phyloP scores from a whole-genome alignment of 83 land plant genomes.

The Picea abies region DNA sequence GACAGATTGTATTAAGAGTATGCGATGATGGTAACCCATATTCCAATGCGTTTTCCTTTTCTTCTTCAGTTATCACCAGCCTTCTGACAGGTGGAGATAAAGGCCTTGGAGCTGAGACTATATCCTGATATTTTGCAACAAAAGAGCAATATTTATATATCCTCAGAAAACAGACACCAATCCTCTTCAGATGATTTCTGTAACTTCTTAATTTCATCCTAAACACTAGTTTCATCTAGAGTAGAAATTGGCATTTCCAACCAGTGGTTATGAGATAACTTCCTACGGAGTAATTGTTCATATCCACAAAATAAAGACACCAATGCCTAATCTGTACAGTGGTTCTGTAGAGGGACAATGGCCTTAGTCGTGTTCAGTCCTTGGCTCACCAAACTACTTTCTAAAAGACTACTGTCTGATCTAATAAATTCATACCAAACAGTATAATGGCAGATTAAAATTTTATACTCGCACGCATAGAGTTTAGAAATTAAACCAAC shows the following conservation, averaged over 20 bases:
- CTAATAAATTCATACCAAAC: neutral
- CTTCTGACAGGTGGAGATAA: slow-evolving; percentile 91
- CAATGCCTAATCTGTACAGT: neutral
- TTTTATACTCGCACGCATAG: neutral
- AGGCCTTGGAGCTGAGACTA: slow-evolving; percentile 95
- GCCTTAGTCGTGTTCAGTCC: neutral
- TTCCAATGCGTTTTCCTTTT: slow-evolving; percentile 81
- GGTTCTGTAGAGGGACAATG: too few relatives aligned
- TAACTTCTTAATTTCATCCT: neutral
- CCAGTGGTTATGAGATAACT: neutral
- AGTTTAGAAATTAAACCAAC: slow-evolving; percentile 27
- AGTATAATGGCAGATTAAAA: neutral
- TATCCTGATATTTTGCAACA: slow-evolving; percentile 54
- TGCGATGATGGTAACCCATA: slow-evolving; percentile 99
- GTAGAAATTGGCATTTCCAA: neutral
- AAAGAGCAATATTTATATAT: too few relatives aligned
- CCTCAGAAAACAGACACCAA: neutral
- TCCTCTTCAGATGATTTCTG: neutral
- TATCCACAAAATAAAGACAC: neutral
- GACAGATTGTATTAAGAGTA: slow-evolving; percentile 92
- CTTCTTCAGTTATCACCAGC: slow-evolving; percentile 67
- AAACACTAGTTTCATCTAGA: neutral
- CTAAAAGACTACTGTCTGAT: neutral
- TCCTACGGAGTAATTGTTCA: neutral
- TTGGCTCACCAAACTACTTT: neutral